These are phyloP conservation scores for Aurinia saxatilis DNA, from an alignment of 345 rosid species.

Conservation along the genomic window DNA sequence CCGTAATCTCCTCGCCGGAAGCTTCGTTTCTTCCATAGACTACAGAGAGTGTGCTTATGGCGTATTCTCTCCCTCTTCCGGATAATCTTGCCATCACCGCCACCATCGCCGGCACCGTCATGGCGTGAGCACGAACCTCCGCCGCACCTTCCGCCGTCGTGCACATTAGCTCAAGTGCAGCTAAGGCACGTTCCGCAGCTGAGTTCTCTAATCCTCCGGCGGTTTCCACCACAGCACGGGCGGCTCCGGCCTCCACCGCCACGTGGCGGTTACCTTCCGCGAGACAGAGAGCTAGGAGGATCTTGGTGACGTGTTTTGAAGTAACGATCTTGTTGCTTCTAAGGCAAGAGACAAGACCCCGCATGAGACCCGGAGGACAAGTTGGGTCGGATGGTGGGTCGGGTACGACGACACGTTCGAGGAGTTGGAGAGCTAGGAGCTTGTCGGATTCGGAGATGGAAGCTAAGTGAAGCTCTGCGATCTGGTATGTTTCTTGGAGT, in stretches of 20 bases:
- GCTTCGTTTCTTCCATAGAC: constrained; percentile 35
- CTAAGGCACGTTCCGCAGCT: constrained; percentile 69
- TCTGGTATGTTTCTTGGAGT: constrained; percentile 59
- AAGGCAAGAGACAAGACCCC: constrained; percentile 46
- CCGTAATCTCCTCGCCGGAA: constrained; percentile 13
- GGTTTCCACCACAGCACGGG: constrained; percentile 57
- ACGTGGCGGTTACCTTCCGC: constrained; percentile 69
- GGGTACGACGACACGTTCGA: constrained; percentile 65
- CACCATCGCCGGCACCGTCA: constrained; percentile 92
- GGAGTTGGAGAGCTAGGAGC: constrained; percentile 58
- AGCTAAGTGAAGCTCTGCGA: constrained; percentile 58
- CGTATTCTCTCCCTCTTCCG: constrained; percentile 81
- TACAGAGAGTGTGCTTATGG: constrained; percentile 64
- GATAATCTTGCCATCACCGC: constrained; percentile 74
- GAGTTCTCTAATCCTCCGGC: constrained; percentile 60
- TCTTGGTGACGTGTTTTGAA: constrained; percentile 62
- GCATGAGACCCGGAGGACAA: constrained; percentile 68
- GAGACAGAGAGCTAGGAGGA: constrained; percentile 67
- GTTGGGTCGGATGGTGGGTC: constrained; percentile 67
- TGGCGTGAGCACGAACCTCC: constrained; percentile 67
- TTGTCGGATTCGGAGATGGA: constrained; percentile 51
- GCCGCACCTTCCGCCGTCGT: constrained; percentile 73
- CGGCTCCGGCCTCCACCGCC: constrained; percentile 80
- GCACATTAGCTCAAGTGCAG: constrained; percentile 76
- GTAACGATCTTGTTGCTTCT: constrained; percentile 36